Conservation (phyloP, 257 asterid genomes). For the Solanum clarkiae region DNA sequence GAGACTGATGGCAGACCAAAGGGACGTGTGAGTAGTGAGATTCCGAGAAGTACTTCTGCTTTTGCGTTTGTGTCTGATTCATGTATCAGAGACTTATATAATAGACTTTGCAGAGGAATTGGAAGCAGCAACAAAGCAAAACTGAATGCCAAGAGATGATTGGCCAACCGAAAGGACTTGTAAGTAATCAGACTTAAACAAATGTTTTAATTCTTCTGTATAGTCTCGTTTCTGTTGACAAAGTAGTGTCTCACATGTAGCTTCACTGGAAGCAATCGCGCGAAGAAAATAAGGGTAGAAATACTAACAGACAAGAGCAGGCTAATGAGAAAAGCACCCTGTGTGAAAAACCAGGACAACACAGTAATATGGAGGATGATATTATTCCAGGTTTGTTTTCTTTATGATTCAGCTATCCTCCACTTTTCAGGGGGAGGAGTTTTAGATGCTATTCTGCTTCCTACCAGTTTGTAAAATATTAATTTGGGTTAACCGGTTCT, state of each 20-base stretch:
- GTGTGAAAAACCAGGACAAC: neutral
- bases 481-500: neutral
- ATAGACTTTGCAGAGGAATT: neutral
- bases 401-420: neutral
- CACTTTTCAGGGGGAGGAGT: neutral
- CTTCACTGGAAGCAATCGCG: neutral
- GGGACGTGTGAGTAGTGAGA: neutral
- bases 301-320: neutral
- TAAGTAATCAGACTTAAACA: neutral
- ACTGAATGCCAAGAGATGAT: neutral
- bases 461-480: neutral
- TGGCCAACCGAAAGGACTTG: slow-evolving; percentile 8
- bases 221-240: neutral
- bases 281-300: neutral
- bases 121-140: neutral
- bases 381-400: neutral
- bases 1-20: neutral
- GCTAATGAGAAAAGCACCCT: neutral
- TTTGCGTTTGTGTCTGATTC: neutral
- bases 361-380: neutral
- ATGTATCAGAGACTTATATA: neutral
- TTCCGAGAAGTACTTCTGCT: neutral
- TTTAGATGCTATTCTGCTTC: neutral
- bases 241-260: neutral
- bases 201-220: neutral